Evolutionary conservation across 441 rosid genomes (phyloP), one percentile per base, ranked within the genome.

Genomic region (Syzygium syzygioides): DNA sequence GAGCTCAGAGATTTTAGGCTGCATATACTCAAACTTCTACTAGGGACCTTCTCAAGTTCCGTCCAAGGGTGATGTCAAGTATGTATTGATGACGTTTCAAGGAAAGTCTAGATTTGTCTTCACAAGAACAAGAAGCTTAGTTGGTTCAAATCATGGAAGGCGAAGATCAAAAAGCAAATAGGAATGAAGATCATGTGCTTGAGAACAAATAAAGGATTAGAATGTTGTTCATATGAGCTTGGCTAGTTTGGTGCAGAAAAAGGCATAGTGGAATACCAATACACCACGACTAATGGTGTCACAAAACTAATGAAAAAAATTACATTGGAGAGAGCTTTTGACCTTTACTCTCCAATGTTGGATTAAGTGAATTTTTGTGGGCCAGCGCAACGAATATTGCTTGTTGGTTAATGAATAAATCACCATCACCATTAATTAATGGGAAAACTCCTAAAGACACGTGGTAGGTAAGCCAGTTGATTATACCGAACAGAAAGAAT

Each of bases 331-430:
- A 23, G n/a, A 25, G 26, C 60, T 56, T 1, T 26, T 13, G 23
- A 28, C 4, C 14, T 25, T 57, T 57, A 57, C 62, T 57, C n/a
- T 57, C 7, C 5, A 0, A 11, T 57, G 14, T 28, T 57, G 0
- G 62, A 57, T 57, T 23, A 25, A 25, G 11, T 25, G n/a, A 57
- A 12, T 9, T 23, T 25, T 57, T 57, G 0, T 2, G 3, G n/a
- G 14, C 26, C n/a, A 0, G 2, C 1, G 12, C 6, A 23, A 11
- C 10, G 14, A 57, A 57, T 25, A 25, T 0, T 12, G 6, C 62
- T 57, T 57, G 62, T 57, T 57, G 62, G 62, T 25, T 57, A 57
- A 28, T 57, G 62, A 25, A 25, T 25, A 57, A 26, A 57, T 25
- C 26, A 10, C 62, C 62, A 57, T 23, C 62, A 23, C n/a, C 28